Evolutionary conservation across 768 basidiomycete species (phyloP).

Genomic region (Lyophyllum shimeji): DNA sequence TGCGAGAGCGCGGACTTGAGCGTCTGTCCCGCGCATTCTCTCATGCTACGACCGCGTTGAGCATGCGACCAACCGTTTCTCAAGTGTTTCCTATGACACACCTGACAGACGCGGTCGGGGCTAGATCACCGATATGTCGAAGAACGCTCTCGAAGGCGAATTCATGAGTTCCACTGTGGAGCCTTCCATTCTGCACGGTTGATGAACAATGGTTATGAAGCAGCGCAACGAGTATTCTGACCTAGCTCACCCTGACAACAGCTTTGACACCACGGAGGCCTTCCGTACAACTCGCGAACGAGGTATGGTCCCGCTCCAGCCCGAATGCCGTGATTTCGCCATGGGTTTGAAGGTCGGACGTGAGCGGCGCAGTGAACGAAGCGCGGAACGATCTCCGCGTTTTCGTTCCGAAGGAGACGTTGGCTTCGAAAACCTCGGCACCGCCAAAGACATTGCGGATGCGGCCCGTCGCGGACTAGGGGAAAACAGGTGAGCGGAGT

Average conservation of each 20-base stretch:
- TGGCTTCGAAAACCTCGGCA: slow-evolving; percentile 84
- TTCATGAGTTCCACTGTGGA: slow-evolving; percentile 60
- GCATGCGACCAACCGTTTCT: neutral
- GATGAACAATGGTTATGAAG: slow-evolving; percentile 18
- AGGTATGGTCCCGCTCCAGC: slow-evolving; percentile 76
- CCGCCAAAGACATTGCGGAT: slow-evolving; percentile 90
- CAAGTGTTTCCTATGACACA: slow-evolving; percentile 28
- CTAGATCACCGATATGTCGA: slow-evolving; percentile 70
- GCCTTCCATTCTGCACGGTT: slow-evolving; percentile 34
- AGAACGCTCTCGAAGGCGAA: slow-evolving; percentile 81
- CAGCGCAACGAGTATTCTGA: slow-evolving; percentile 32
- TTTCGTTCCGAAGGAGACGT: slow-evolving; percentile 81
- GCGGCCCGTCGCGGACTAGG: slow-evolving; percentile 74
- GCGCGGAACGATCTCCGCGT: slow-evolving; percentile 83
- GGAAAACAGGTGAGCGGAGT: neutral
- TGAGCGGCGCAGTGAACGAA: slow-evolving; percentile 60
- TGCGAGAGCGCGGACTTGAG: slow-evolving; percentile 86
- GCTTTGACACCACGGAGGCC: slow-evolving; percentile 63
- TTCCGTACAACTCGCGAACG: slow-evolving; percentile 73
- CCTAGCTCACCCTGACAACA: slow-evolving; percentile 73
- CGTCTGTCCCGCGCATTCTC: slow-evolving; percentile 78
- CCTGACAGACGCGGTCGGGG: slow-evolving; percentile 82
- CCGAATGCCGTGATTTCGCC: slow-evolving; percentile 74
- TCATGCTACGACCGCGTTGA: slow-evolving; percentile 52
- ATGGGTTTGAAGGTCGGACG: slow-evolving; percentile 58